phyloP scores from a whole-genome alignment of 1,284 basidiomycete species.

The Puccinia brachypodii region DNA sequence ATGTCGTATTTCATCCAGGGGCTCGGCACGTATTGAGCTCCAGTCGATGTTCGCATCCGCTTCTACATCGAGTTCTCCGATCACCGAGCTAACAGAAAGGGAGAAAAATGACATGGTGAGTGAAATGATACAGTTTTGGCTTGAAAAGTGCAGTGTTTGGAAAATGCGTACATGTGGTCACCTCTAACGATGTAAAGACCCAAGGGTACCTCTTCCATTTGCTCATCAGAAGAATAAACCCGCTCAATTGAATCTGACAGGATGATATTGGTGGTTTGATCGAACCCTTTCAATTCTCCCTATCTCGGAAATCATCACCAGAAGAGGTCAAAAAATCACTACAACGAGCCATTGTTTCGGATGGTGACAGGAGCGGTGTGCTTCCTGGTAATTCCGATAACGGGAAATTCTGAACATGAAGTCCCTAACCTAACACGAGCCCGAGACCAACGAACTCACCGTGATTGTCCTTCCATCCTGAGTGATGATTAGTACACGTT shows the following conservation, averaged over 20 bases:
- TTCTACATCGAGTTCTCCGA: conserved; percentile 85
- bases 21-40: conserved; percentile 78
- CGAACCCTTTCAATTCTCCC: conserved; percentile 85
- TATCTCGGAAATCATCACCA: conserved; percentile 56
- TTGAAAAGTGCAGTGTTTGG: not conserved
- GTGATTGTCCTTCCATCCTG: conserved; percentile 83
- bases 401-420: not conserved
- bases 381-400: not conserved
- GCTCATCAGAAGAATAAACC: conserved; percentile 82
- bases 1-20: conserved; percentile 62
- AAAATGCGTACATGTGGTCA: conserved; percentile 78
- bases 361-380: not conserved
- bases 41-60: conserved; percentile 79
- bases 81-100: conserved; percentile 66
- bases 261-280: conserved; percentile 89
- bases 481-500: conserved; percentile 72
- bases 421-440: not conserved
- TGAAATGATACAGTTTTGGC: not conserved
- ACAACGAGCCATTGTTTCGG: not conserved
- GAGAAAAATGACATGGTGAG: conserved; percentile 24
- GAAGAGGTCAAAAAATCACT: not conserved
- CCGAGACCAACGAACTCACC: conserved; percentile 10
- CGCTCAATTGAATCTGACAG: conserved; percentile 86
- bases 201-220: conserved; percentile 91
- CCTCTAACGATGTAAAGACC: conserved; percentile 96